Conservation (phyloP, 1,139 yeast genomes). For the Protomyces macrosporus region DNA sequence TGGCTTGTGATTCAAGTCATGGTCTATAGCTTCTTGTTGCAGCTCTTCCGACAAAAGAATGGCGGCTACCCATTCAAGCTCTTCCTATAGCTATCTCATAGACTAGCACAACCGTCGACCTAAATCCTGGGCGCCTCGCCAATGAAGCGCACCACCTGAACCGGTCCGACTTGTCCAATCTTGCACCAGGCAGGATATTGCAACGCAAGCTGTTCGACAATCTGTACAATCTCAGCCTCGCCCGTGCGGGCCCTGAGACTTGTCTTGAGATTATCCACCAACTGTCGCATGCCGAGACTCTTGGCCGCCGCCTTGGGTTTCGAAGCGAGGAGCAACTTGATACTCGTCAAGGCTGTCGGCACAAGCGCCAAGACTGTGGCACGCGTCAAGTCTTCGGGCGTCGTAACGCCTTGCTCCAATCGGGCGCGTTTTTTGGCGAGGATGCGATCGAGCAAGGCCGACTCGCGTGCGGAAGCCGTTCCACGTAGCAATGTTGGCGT, state of each 20-base stretch:
- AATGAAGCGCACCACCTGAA: constrained; percentile 15
- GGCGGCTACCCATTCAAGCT: constrained; percentile 53
- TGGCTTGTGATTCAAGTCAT: constrained; percentile 45
- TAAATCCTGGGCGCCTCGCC: constrained; percentile 5
- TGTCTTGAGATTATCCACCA: constrained; percentile 13
- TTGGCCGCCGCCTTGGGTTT: background rate
- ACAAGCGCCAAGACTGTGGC: constrained; percentile 17
- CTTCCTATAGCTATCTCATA: constrained; percentile 29
- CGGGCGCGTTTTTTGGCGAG: constrained; percentile 1
- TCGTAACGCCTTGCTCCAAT: background rate
- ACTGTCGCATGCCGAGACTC: constrained; percentile 11
- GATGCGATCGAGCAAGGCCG: constrained; percentile 16
- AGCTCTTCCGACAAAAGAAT: constrained; percentile 53
- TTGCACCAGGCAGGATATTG: constrained; percentile 14
- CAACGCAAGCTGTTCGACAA: background rate
- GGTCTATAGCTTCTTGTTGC: constrained; percentile 49
- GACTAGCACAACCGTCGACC: background rate
- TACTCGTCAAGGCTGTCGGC: constrained; percentile 13
- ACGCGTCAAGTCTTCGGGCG: constrained; percentile 1
- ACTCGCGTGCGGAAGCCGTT: constrained; percentile 4
- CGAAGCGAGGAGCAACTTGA: constrained; percentile 14
- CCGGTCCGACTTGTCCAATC: constrained; percentile 12
- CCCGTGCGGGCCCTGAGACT: constrained; percentile 15
- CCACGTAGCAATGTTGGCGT: background rate
- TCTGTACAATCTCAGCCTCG: constrained; percentile 1